Evolutionary conservation across 73 alveolate genomes (phyloP), one percentile per base, ranked within the genome.

Genomic region (Paramecium tetraurelia): DNA sequence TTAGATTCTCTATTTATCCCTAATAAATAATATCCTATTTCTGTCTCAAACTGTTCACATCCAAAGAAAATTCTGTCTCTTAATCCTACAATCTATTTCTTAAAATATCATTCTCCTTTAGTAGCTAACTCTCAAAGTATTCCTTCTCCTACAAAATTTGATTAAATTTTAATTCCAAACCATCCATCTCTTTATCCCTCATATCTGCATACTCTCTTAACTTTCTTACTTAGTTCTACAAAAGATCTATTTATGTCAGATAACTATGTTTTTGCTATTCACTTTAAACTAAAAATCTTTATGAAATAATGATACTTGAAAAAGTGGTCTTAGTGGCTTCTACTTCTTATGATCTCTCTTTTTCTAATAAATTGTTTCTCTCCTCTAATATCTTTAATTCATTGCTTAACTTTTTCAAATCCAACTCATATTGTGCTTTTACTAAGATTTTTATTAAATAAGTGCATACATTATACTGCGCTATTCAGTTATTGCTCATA

Each of bases 151-250:
- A 3, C 6, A 44, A 24, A 10, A 80, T 22, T 41, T 22, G 3
- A 43, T 9, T 43, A 43, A 43, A 48, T 22, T 80, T 80, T 10
- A 40, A 40, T 16, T 80, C 76, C 18, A 80, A 44, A 80, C 46
- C 38, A 43, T 44, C 48, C 31, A 80, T 18, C 24, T 80, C 90
- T 24, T 80, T 80, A 80, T 80, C 76, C 29, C 90, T 80, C 29
- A 11, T 27, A 43, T 80, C 90, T 27, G 90, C 90, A 41, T 80
- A 80, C 10, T 80, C 90, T 80, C 90, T 80, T 3, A 20, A 1
- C 27, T 43, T 80, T 41, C 90, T 40, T 48, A 80, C 33, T 80
- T 80, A 14, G 20, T 27, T 41, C 12, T 80, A 38, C 22, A 80
- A 46, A 7, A 80, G 10, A n/a, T 80, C 90, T 22, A 80, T 80